These are phyloP conservation scores for Apophysomyces sp. DNA, from an alignment of 371 early-diverging fungal species.

Conservation along the genomic window DNA sequence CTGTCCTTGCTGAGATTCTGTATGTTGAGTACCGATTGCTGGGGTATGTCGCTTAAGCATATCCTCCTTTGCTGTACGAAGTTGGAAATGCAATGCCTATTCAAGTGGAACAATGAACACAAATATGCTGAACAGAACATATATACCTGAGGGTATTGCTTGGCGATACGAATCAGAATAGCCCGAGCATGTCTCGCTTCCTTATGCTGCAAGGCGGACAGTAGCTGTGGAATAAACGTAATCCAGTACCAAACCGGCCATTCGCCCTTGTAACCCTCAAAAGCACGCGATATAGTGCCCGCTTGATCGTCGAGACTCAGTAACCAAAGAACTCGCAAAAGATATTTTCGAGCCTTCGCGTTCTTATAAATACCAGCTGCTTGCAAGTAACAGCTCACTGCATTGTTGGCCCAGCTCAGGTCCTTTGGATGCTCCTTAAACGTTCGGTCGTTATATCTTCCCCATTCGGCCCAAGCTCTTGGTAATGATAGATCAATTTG, in stretches of 20 bases:
- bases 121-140: neutral
- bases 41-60: slow-evolving; percentile 55
- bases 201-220: slow-evolving; percentile 73
- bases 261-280: slow-evolving; percentile 89
- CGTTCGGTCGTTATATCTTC: slow-evolving; percentile 89
- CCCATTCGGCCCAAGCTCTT: slow-evolving; percentile 98
- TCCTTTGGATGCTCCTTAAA: slow-evolving; percentile 84
- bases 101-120: neutral
- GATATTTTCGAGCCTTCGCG: slow-evolving; percentile 84
- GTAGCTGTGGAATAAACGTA: slow-evolving; percentile 95
- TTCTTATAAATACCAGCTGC: slow-evolving; percentile 90
- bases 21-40: slow-evolving; percentile 5
- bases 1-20: slow-evolving; percentile 12
- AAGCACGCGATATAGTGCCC: slow-evolving; percentile 75
- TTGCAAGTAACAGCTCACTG: slow-evolving; percentile 96
- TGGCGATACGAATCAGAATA: slow-evolving; percentile 91
- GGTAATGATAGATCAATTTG: slow-evolving; percentile 88
- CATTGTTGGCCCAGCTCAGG: slow-evolving; percentile 84
- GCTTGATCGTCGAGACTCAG: slow-evolving; percentile 87
- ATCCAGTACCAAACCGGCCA: slow-evolving; percentile 98
- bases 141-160: slow-evolving; percentile 88
- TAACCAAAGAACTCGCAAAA: slow-evolving; percentile 93
- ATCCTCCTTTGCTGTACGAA: slow-evolving; percentile 94
- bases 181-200: slow-evolving; percentile 81
- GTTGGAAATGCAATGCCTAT: slow-evolving; percentile 89